These are phyloP conservation scores for Truncatella angustata DNA, from an alignment of 2,329 filamentous ascomycete species.

Conservation along the genomic window DNA sequence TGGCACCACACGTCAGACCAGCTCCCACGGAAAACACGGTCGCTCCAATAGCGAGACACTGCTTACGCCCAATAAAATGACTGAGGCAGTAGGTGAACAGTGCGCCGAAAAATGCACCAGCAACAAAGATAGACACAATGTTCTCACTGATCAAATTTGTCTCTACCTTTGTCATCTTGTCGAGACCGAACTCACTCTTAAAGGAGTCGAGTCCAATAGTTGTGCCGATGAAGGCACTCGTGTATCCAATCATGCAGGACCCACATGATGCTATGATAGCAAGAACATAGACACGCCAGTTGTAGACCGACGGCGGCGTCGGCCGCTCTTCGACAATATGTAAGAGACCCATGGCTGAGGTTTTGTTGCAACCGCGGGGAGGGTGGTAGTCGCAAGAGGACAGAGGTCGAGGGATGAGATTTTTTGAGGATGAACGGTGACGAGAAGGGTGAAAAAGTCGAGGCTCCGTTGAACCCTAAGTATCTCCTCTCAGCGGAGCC, in stretches of 20 bases:
- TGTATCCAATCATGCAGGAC: slow-evolving; percentile 36
- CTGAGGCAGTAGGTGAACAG: slow-evolving; percentile 58
- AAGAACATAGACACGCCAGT: slow-evolving; percentile 7
- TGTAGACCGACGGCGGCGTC: slow-evolving; percentile 9
- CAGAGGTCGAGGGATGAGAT: background rate
- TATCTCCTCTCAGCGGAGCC: slow-evolving; percentile 4
- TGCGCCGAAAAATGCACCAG: slow-evolving; percentile 68
- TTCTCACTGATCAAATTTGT: slow-evolving; percentile 57
- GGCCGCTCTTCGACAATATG: slow-evolving; percentile 5
- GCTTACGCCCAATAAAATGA: slow-evolving; percentile 56
- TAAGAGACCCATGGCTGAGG: slow-evolving; percentile 5
- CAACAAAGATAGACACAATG: slow-evolving; percentile 67
- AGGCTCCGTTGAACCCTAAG: slow-evolving; percentile 5
- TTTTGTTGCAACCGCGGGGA: background rate
- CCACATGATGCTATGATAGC: slow-evolving; percentile 5
- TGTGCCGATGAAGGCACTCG: slow-evolving; percentile 64
- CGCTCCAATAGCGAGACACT: slow-evolving; percentile 12
- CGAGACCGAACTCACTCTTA: slow-evolving; percentile 57
- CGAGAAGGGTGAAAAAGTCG: slow-evolving; percentile 2
- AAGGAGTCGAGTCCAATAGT: slow-evolving; percentile 64
- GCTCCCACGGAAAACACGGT: slow-evolving; percentile 47
- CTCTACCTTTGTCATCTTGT: slow-evolving; percentile 35
- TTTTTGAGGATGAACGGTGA: background rate
- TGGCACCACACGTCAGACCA: slow-evolving; percentile 57
- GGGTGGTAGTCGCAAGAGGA: background rate